A percentile compares a stretch with the other conserved stretches of the same genome.
These are phyloP conservation scores for Boletus vinaceobasis DNA, from an alignment of 768 basidiomycete species.

Conservation along the genomic window DNA sequence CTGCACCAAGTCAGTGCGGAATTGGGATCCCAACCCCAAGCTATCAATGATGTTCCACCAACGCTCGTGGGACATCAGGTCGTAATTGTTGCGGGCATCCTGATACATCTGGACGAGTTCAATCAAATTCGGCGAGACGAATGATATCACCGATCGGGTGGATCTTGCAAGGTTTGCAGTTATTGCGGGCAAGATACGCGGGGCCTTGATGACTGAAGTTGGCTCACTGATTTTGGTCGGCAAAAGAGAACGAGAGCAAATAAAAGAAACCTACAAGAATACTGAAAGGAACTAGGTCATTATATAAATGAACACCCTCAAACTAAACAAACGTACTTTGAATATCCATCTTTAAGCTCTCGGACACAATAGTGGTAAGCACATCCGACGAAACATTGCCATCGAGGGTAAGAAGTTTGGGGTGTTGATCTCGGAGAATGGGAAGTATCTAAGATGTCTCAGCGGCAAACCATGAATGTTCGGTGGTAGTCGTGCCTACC, in stretches of 20 bases:
- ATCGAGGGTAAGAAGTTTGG: constrained; percentile 67
- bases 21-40: constrained; percentile 63
- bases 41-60: constrained; percentile 70
- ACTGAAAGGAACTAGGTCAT: constrained; percentile 38
- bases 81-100: constrained; percentile 43
- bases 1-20: constrained; percentile 61
- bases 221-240: constrained; percentile 65
- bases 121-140: constrained; percentile 79
- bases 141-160: constrained; percentile 52
- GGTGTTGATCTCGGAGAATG: constrained; percentile 46
- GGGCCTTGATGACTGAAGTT: constrained; percentile 83
- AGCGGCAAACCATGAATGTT: not conserved
- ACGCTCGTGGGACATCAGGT: constrained; percentile 47
- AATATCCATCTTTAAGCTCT: constrained; percentile 48
- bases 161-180: constrained; percentile 34
- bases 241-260: not conserved
- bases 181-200: constrained; percentile 63
- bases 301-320: not conserved
- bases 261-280: constrained; percentile 59
- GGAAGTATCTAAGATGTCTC: constrained; percentile 43
- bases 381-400: constrained; percentile 63
- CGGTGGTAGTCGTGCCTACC: constrained; percentile 30
- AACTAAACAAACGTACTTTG: constrained; percentile 43
- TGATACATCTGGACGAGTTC: constrained; percentile 68
- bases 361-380: constrained; percentile 48